A percentile compares a stretch with the other conserved stretches of the same genome.
These are phyloP conservation scores for Hyaloscypha bicolor DNA, from an alignment of 495 filamentous ascomycete genomes.

Conservation along the genomic window DNA sequence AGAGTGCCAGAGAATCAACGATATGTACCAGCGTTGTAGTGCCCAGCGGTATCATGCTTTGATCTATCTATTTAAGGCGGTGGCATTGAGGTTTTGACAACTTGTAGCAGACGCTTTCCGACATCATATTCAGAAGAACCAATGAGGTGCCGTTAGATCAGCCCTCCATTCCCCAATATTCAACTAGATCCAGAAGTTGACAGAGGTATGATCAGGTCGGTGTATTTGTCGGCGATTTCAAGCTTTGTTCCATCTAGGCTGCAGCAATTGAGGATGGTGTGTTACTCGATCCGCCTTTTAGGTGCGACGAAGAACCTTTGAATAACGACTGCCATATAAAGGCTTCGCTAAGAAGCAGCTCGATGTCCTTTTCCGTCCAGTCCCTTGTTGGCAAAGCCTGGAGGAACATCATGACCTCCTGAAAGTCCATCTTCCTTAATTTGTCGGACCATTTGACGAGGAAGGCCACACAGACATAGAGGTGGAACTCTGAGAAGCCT, in stretches of 20 bases:
- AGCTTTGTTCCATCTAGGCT: background rate
- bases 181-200: too few species aligned
- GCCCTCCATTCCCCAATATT: too few species aligned
- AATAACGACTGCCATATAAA: conserved; percentile 96
- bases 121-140: too few species aligned
- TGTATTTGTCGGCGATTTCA: too few species aligned
- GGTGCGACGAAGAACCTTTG: conserved; percentile 82
- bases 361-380: conserved; percentile 98
- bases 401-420: conserved; percentile 99
- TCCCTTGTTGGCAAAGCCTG: conserved; percentile 91
- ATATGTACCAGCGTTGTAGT: too few species aligned
- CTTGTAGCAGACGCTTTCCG: too few species aligned
- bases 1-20: too few species aligned
- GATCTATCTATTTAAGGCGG: too few species aligned
- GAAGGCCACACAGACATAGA: conserved; percentile 98
- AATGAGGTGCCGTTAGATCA: too few species aligned
- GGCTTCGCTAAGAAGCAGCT: conserved; percentile 90
- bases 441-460: conserved; percentile 98
- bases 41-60: too few species aligned
- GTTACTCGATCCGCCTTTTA: conserved; percentile 49
- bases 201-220: too few species aligned
- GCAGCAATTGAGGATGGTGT: conserved; percentile 26
- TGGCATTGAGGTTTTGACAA: too few species aligned
- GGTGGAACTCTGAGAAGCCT: conserved; percentile 96
- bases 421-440: conserved; percentile 95